Base-by-base conservation (phyloP, 2,329 filamentous ascomycete species). In the Cladorrhinum sp. region DNA sequence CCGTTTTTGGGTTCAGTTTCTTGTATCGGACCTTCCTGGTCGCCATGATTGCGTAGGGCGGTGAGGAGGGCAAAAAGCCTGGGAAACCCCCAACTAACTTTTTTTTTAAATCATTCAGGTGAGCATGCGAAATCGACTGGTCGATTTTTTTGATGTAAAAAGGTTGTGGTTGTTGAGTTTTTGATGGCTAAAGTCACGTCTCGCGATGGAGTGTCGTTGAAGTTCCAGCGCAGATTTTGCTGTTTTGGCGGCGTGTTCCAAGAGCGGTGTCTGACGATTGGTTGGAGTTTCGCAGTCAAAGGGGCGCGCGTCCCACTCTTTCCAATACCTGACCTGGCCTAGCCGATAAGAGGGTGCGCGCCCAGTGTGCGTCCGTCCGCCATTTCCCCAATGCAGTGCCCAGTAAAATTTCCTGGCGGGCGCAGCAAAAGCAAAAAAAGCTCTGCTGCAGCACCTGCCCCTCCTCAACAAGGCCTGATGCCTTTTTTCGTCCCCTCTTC, bases 1-100 rank as follows among this genome's bases (percentile, higher is more conserved):
- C 87, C 74, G 92, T 92, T 81, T 96, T 96, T 72, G 90, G 86
- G 77, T 89, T 95, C 77, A 97, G 85, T 82, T 98, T 98, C 80
- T 92, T 90, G 82, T 91, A 88, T 74, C 90, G 85, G 74, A 92
- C 86, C 78, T 88, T 88, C 77, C 86, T 78, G 73, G 82, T 84
- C 68, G 82, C 82, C 83, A 86, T 86, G 78, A 74, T 79, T 77
- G 73, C 71, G 74, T 74, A 73, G 69, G 69, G 65, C 66, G 65
- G 69, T 68, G 64, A 65, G 59, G 67, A 66, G 62, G 68, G 69
- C 67, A 66, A 71, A 72, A 74, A 76, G 75, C 75, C 74, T 75
- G 77, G 78, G 81, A 79, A 85, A 84, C 83, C 79, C 73, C 79
- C 83, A 79, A 79, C 70, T 87, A 84, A 88, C 85, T 77, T 80